These are phyloP conservation scores for Apium graveolens DNA, from an alignment of 129 eudicot genomes.

Conservation along the genomic window DNA sequence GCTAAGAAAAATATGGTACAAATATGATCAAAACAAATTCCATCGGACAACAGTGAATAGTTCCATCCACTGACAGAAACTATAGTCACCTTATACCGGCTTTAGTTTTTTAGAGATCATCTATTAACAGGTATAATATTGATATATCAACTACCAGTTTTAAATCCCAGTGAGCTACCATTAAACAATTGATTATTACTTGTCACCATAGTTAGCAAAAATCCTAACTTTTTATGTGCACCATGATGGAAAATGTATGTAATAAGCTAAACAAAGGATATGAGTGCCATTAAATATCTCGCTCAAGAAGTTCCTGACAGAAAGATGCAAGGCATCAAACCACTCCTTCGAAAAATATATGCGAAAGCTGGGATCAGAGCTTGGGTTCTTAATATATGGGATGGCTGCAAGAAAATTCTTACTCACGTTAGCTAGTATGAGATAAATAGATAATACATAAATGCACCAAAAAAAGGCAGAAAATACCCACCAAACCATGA, in stretches of 20 bases:
- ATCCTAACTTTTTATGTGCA: neutral
- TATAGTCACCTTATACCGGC: neutral
- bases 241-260: neutral
- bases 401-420: conserved; percentile 45
- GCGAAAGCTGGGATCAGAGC: conserved; percentile 70
- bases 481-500: conserved; percentile 78
- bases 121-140: conserved; percentile 1
- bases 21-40: neutral
- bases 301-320: conserved; percentile 72
- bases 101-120: neutral
- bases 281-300: conserved; percentile 79
- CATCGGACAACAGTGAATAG: neutral
- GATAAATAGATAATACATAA: conserved; percentile 6
- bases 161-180: neutral
- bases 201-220: neutral
- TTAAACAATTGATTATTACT: neutral
- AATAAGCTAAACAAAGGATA: conserved; percentile 48
- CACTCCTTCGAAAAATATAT: conserved; percentile 79
- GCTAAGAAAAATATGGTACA: conserved; percentile 41
- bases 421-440: neutral
- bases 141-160: neutral
- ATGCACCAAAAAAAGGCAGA: conserved; percentile 7
- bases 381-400: conserved; percentile 71
- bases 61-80: neutral
- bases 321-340: conserved; percentile 64